Evolutionary conservation across 2,329 filamentous ascomycete species (phyloP), one percentile per base, ranked within the genome.

Genomic region (Sporothrix variecibatus): DNA sequence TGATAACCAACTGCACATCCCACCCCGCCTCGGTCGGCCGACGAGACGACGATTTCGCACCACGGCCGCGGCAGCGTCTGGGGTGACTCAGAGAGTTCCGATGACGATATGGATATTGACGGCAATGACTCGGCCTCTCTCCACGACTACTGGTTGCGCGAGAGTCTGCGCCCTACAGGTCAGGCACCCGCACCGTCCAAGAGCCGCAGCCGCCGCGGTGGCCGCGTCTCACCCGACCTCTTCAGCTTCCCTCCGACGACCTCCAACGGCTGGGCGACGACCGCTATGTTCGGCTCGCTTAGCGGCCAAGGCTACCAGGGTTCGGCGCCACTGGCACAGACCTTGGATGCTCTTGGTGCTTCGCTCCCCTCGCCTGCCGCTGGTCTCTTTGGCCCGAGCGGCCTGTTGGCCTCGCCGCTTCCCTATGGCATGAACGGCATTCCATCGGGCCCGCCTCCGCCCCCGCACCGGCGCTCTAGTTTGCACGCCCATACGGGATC

Each of bases 71-170:
- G 79, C 56, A 81, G 82, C 38, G 81, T 80, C 0, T 85, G 82
- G 67, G 87, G 86, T 82, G 83, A 85, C 46, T 83, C 82, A 3
- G 84, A 85, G 12, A 85, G 83, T 65, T 76, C 81, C 1, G 81
- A 82, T 49, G 81, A 81, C 3, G 76, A 77, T 23, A 71, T 75
- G 73, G 75, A 77, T 83, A 83, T 81, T 8, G 82, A 82, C 26
- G 83, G 85, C 20, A 83, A 82, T n/a, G 83, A 84, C 38, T 88
- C 86, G 1, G 81, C 85, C 0, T 88, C 86, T 0, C 87, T 85
- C 75, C 83, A 87, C 5, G 88, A 90, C 72, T 87, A 88, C 31
- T 90, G 88, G 88, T 84, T 90, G 81, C 85, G 84, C 7, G 87
- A 88, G 78, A 87, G 86, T 72, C 80, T 84, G 43, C 86, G 86